Evolutionary conservation across 202 grass and related monocot genomes (phyloP), one percentile per base, ranked within the genome.

Genomic region (Setaria viridis): DNA sequence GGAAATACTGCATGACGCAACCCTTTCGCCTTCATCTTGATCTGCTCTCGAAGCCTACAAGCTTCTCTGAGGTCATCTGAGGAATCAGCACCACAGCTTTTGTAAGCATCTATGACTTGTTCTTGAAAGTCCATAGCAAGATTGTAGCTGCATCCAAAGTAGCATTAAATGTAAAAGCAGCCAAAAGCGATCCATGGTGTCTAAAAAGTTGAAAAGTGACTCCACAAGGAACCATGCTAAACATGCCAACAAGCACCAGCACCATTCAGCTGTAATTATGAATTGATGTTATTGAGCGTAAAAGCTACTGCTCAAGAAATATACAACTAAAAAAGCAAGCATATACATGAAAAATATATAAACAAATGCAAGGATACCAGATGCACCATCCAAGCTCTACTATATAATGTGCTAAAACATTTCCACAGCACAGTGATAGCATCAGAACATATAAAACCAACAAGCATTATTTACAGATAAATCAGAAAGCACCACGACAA

Each of bases 121-220:
- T 90, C 64, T 89, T 95, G 95, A 69, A 81, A 95, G 33, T 91
- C 84, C 67, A 93, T 92, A 63, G 93, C 95, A 70, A 71, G 21
- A 29, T 78, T 78, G 85, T 93, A 98, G 39, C 91, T 95, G 82
- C 76, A 93, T 87, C 42, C n/a, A 73, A 75, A 85, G 46, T 72
- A 81, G 41, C 45, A 59, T 66, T 21, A 7, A 86, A 63, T 77
- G 71, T 42, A 56, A 62, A 78, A 82, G 72, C 46, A 57, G 39
- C 10, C 51, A 60, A 21, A 80, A 56, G 2, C 37, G 2, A 76
- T 73, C 11, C 20, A 49, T 54, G 17, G 2, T 51, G n/a, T 46
- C 53, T 42, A 67, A 17, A 63, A 37, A 10, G 9, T 41, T 41
- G 0, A 41, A 41, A 41, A 72, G 39, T 20, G 16, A 45, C n/a